These are phyloP conservation scores for sunflower (Helianthus annuus) DNA, from an alignment of 129 eudicot species.

Conservation along the genomic window HanXRQr2.0-SUNRISE NC_035449.2:100977277-100977776, in stretches of 20 bases:
- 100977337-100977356: too few relatives aligned
- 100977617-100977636: conserved; percentile 60
- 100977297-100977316: conserved; percentile 77
- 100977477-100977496: not conserved
- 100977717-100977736: conserved; percentile 94
- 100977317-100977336: not conserved
- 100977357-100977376: too few relatives aligned
- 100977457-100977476: not conserved
- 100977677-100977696: conserved; percentile 81
- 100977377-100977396: not conserved
- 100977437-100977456: not conserved
- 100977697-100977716: conserved; percentile 93
- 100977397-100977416: not conserved
- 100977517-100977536: conserved; percentile 99
- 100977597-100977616: conserved; percentile 82
- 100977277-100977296: conserved; percentile 79
- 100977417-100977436: not conserved
- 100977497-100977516: conserved; percentile 28
- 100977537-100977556: conserved; percentile 92
- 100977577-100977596: conserved; percentile 93
- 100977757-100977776: conserved; percentile 21
- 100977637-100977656: conserved; percentile 64
- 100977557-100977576: conserved; percentile 92
- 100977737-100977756: conserved; percentile 48
- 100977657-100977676: conserved; percentile 62